phyloP scores from a whole-genome alignment of 164 flowering plant genomes.

The Vitis amurensis region DNA sequence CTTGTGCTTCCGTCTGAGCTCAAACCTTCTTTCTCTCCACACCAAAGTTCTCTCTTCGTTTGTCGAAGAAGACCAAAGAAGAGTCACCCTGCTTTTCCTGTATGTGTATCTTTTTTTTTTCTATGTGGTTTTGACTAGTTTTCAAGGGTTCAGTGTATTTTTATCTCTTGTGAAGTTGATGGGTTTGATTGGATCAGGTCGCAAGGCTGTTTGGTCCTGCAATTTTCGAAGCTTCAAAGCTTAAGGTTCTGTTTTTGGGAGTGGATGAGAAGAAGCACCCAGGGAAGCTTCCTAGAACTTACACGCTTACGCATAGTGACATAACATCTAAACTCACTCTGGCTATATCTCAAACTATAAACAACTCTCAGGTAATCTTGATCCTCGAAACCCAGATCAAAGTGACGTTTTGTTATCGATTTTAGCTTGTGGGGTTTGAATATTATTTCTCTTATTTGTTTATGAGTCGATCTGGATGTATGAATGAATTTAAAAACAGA shows the following conservation, averaged over 20 bases:
- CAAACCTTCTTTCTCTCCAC: constrained; percentile 19
- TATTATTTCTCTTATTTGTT: too few relatives aligned
- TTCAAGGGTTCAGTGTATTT: neutral
- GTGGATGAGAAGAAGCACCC: constrained; percentile 85
- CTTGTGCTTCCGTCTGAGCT: constrained; percentile 39
- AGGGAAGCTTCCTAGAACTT: constrained; percentile 79
- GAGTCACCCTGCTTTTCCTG: constrained; percentile 37
- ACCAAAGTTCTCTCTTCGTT: constrained; percentile 15
- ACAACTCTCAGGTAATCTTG: constrained; percentile 74
- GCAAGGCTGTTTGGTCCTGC: constrained; percentile 90
- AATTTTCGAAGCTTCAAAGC: constrained; percentile 89
- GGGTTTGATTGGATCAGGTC: constrained; percentile 41
- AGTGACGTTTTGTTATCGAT: too few relatives aligned
- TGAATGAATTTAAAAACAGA: neutral
- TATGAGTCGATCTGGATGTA: too few relatives aligned
- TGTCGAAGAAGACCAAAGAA: constrained; percentile 33
- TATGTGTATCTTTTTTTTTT: constrained; percentile 16
- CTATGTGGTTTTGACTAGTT: neutral
- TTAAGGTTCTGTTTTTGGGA: constrained; percentile 77
- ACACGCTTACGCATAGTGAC: constrained; percentile 90
- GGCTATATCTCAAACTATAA: constrained; percentile 84
- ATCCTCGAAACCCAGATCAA: neutral
- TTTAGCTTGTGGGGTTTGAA: too few relatives aligned
- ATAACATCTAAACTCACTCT: constrained; percentile 81
- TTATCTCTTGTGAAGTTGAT: constrained; percentile 5